Conservation (phyloP, 371 early-diverging fungal genomes). For the Mortierella sp. region DNA sequence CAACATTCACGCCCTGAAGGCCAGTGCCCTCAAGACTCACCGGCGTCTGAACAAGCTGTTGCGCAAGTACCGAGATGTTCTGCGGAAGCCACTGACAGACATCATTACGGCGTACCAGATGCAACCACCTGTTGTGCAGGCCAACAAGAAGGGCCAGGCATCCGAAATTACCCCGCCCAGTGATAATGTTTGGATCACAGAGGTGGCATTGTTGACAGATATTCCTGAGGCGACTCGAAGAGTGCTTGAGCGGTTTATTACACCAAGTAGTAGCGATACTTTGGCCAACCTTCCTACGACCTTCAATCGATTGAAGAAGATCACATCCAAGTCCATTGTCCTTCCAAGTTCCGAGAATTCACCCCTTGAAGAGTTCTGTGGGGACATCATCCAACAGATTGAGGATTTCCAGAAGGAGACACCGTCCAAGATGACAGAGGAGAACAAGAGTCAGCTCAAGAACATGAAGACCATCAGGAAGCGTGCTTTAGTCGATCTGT, state of each 20-base stretch:
- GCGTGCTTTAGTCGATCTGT: constrained; percentile 88
- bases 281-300: constrained; percentile 49
- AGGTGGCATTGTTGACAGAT: constrained; percentile 18
- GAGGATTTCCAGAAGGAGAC: constrained; percentile 66
- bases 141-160: constrained; percentile 42
- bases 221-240: constrained; percentile 20
- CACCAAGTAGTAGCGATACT: constrained; percentile 42
- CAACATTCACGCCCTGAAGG: constrained; percentile 92
- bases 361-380: constrained; percentile 48
- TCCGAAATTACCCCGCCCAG: constrained; percentile 38
- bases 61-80: constrained; percentile 83
- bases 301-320: constrained; percentile 41
- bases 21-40: constrained; percentile 92
- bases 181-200: constrained; percentile 45
- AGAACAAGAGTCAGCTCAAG: constrained; percentile 74
- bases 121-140: constrained; percentile 51
- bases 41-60: constrained; percentile 90
- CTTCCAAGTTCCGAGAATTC: constrained; percentile 34
- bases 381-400: constrained; percentile 54
- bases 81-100: constrained; percentile 79
- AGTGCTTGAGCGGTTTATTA: constrained; percentile 21
- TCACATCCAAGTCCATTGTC: constrained; percentile 33
- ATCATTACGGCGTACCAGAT: constrained; percentile 74
- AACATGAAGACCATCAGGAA: constrained; percentile 84
- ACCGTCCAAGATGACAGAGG: constrained; percentile 69